Base-by-base conservation (phyloP, 441 rosid genomes). In the Euphorbia celastroides region DNA sequence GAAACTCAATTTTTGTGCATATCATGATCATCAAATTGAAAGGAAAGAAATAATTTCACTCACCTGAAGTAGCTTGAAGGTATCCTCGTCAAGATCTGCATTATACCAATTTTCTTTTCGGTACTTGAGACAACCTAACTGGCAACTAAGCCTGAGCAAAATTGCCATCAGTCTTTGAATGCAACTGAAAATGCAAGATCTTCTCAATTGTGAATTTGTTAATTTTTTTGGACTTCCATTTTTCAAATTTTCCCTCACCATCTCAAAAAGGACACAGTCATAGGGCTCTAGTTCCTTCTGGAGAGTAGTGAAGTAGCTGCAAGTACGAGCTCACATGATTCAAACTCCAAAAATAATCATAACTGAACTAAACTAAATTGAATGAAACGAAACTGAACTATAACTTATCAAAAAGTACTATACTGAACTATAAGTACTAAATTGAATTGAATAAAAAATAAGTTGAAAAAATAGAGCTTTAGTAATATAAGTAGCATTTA, bases 81-180 rank as follows among this genome's bases (percentile, higher is more conserved):
- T 93, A 80, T 91, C 97, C 46, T 72, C 82, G 70, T 91, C 99
- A 46, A 93, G 97, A 85, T 93, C 99, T 20, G 97, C 99, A 70
- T 93, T 96, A 74, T 79, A 85, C 96, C 97, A 93, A 70, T 88
- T 93, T 72, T 84, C 79, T 62, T 80, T 76, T 25, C 88, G 82
- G 64, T 89, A 93, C 78, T 91, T 87, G 9, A 93, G 82, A 79
- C 96, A 89, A 71, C 88, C 99, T 28, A 89, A 80, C 76, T 91
- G 99, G 81, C 88, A 93, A 82, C 89, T 88, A 70, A 93, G 99
- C 51, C 63, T 69, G 11, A 90, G 84, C 17, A 84, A 69, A 57
- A 82, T 74, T 36, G 97, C 92, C 96, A 91, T 93, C 82, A 84
- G 96, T n/a, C 93, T 77, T 71, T 93, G 99, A 74, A 93, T 85